These are phyloP conservation scores for Kluyveromyces sp. DNA, from an alignment of 1,139 yeast genomes.

Conservation along the genomic window DNA sequence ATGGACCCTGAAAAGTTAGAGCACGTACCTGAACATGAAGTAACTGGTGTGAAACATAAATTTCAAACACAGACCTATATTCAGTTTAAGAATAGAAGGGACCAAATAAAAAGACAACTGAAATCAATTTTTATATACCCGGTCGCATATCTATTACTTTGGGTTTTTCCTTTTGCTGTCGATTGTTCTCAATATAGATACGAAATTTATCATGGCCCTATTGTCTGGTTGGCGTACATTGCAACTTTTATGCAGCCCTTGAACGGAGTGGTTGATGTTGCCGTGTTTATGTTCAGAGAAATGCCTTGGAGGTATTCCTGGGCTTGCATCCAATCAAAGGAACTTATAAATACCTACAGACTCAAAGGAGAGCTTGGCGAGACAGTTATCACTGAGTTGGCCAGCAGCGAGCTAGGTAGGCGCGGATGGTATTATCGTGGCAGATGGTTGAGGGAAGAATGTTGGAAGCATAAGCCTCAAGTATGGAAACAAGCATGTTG, in stretches of 20 bases:
- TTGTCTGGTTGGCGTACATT: constrained; percentile 57
- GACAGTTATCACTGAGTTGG: constrained; percentile 17
- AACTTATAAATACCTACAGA: constrained; percentile 18
- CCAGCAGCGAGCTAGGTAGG: constrained; percentile 20
- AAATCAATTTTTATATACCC: constrained; percentile 79
- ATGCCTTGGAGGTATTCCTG: constrained; percentile 55
- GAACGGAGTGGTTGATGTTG: constrained; percentile 68
- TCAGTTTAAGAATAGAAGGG: constrained; percentile 52
- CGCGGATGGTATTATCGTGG: constrained; percentile 30
- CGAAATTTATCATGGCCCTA: constrained; percentile 43
- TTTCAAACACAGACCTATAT: constrained; percentile 55
- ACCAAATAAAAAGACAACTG: constrained; percentile 68
- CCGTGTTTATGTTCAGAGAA: constrained; percentile 71
- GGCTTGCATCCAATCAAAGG: constrained; percentile 20
- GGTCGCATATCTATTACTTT: constrained; percentile 64
- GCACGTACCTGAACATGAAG: not conserved
- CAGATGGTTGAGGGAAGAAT: constrained; percentile 17
- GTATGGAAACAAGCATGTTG: constrained; percentile 21
- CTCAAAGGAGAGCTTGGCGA: constrained; percentile 25
- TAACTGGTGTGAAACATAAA: constrained; percentile 28
- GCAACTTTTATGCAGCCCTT: constrained; percentile 76
- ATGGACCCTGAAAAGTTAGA: not conserved
- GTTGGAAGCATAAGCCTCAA: constrained; percentile 25
- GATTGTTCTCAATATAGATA: constrained; percentile 52
- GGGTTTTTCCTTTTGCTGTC: constrained; percentile 76